Conservation (phyloP, 805 yeast genomes). For the Candida jianshihensis region DNA sequence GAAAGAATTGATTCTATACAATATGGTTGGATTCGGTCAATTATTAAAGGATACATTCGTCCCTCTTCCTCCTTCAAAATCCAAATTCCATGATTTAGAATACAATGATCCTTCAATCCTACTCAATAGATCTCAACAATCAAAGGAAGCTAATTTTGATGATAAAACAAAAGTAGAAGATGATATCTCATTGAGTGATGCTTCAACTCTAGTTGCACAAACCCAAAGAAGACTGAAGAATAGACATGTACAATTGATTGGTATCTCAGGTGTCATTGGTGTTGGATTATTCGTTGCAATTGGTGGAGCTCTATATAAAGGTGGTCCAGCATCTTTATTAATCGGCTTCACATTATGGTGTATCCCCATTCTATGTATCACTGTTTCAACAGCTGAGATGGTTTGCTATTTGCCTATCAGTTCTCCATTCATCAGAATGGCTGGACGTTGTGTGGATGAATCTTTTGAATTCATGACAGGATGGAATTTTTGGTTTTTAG, state of each 20-base stretch:
- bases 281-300: conserved; percentile 73
- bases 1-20: no score
- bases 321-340: conserved; percentile 67
- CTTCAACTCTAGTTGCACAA: conserved; percentile 16
- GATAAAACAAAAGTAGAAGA: not conserved
- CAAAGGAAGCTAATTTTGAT: not conserved
- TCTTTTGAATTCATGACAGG: conserved; percentile 72
- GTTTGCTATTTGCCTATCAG: conserved; percentile 69
- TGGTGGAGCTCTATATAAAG: conserved; percentile 54
- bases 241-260: conserved; percentile 72
- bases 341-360: conserved; percentile 65
- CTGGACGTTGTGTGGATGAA: conserved; percentile 70
- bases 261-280: conserved; percentile 79
- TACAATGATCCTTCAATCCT: not conserved
- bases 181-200: conserved; percentile 15
- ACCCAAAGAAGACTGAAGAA: conserved; percentile 47
- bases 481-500: conserved; percentile 73
- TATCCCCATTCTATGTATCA: conserved; percentile 57
- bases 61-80: conserved; percentile 15
- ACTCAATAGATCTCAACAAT: not conserved
- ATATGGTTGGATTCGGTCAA: not conserved
- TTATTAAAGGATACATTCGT: conserved; percentile 14
- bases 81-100: not conserved
- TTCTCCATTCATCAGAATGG: conserved; percentile 70
- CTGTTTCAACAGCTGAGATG: conserved; percentile 72